Conservation (phyloP, 1,284 basidiomycete genomes). For the Fomitopsis schrenkii region DNA sequence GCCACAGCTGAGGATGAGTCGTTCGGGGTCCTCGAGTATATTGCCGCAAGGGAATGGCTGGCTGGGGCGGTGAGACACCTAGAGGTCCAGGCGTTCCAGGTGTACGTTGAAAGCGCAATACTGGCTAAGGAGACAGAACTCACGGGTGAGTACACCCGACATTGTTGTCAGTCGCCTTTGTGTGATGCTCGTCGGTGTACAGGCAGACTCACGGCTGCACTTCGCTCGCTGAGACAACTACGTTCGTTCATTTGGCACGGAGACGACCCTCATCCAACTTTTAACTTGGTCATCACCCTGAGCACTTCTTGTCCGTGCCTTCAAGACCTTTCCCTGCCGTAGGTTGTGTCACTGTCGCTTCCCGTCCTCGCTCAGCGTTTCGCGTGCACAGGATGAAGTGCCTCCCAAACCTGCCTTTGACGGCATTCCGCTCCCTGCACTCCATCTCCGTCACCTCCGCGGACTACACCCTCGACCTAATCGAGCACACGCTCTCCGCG, state of each 20-base stretch:
- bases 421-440: neutral
- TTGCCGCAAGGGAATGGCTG: neutral
- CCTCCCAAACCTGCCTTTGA: neutral
- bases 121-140: neutral
- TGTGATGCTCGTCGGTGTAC: neutral
- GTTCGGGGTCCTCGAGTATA: neutral
- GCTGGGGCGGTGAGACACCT: neutral
- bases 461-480: neutral
- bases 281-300: neutral
- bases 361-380: no score
- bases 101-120: neutral
- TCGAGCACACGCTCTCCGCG: neutral
- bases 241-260: neutral
- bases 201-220: neutral
- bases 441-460: neutral
- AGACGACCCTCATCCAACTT: neutral
- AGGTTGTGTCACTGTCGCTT: neutral
- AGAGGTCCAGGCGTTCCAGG: neutral
- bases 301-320: neutral
- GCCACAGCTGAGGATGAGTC: neutral
- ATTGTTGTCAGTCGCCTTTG: no score
- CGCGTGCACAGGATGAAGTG: neutral
- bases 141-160: neutral
- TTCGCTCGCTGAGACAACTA: neutral
- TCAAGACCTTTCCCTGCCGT: neutral